A percentile compares a stretch with the other conserved stretches of the same genome.
These are phyloP conservation scores for Aplosporella prunicola DNA, from an alignment of 2,329 filamentous ascomycete genomes.

Conservation along the genomic window DNA sequence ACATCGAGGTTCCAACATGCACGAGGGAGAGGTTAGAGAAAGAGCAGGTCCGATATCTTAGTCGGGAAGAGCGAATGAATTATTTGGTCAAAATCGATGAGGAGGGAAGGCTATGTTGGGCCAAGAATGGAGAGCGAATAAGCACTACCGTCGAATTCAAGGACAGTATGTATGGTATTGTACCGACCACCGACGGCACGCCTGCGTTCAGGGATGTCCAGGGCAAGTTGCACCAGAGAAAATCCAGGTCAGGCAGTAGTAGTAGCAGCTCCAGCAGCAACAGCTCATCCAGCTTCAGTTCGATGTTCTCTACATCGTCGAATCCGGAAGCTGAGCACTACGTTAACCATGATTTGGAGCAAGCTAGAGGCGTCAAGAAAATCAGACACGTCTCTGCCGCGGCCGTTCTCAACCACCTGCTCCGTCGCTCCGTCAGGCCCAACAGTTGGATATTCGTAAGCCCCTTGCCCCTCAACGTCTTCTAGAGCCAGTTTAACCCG, in stretches of 20 bases:
- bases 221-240: conserved; percentile 15
- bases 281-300: conserved; percentile 20
- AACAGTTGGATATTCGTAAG: conserved; percentile 85
- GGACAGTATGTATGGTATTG: conserved; percentile 63
- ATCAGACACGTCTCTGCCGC: conserved; percentile 59
- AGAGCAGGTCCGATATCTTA: conserved; percentile 76
- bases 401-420: conserved; percentile 66
- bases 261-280: conserved; percentile 13
- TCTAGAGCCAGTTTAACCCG: not conserved
- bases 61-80: conserved; percentile 67
- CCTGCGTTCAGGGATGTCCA: conserved; percentile 31
- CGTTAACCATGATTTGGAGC: conserved; percentile 52
- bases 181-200: conserved; percentile 33
- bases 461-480: conserved; percentile 4
- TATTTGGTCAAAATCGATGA: conserved; percentile 71
- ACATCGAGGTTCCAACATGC: conserved; percentile 60
- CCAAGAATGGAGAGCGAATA: conserved; percentile 68
- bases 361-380: conserved; percentile 51
- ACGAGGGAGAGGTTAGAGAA: conserved; percentile 65
- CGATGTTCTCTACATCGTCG: conserved; percentile 37
- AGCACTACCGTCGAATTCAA: conserved; percentile 67
- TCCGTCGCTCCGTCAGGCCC: conserved; percentile 69
- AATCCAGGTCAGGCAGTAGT: not conserved
- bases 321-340: conserved; percentile 56
- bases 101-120: conserved; percentile 73